Evolutionary conservation across 2,329 filamentous ascomycete genomes (phyloP), one percentile per base, ranked within the genome.

Genomic region (Colletotrichum coccodes): DNA sequence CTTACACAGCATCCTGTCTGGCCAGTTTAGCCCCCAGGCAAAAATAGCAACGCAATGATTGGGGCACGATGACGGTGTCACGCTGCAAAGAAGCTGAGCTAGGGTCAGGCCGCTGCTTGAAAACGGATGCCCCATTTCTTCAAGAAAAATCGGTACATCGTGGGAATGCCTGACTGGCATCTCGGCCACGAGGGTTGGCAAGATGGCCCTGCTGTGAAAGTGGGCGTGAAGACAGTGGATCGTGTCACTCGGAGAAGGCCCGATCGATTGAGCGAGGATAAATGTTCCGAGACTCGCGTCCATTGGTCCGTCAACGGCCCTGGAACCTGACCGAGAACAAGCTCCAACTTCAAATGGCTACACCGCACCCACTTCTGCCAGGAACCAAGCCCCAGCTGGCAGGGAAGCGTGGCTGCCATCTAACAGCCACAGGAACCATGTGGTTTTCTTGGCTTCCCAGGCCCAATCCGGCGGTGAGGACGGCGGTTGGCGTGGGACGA

Each of bases 191-290:
- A 52, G 28, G 44, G 14, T 8, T 40, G 60, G 34, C 32, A 40
- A 64, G 44, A 50, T 46, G 46, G 16, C 60, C 7, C 21, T 36
- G 44, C 34, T 49, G 30, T 38, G n/a, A 40, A 54, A 42, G 49
- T 30, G 34, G 61, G 65, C 61, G 60, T 38, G 54, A 68, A 60
- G 30, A 49, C 40, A 23, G 65, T 65, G 60, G 65, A 38, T 3
- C 53, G 28, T 44, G 53, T 42, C 26, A 36, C 49, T 65, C 61
- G 54, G 65, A 68, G 36, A 68, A 68, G 49, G 65, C 16, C 65
- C 65, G 65, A 68, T 68, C 54, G 54, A 50, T 68, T 68, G 61
- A 68, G 65, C 65, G 65, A 68, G 49, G 32, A 32, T 34, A 60
- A 68, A 65, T 54, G 26, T 65, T 68, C 61, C 65, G 53, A 64